phyloP scores from a whole-genome alignment of 1,284 basidiomycete genomes.

The Irpex rosettiformis region DNA sequence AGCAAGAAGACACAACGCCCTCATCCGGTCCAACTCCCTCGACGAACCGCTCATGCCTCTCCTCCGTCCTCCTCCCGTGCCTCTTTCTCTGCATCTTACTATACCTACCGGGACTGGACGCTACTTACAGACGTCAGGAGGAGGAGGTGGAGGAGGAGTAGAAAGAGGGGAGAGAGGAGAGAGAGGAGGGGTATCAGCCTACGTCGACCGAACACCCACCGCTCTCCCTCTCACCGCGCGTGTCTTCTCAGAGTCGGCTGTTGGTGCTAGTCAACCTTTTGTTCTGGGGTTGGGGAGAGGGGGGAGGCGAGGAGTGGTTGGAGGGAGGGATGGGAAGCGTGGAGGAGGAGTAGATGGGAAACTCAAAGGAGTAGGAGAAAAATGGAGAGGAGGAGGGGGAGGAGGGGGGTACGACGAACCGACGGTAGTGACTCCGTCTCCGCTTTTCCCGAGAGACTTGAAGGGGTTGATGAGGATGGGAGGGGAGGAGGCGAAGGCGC shows the following conservation, averaged over 20 bases:
- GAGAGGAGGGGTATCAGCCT: slow-evolving; percentile 15
- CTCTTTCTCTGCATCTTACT: slow-evolving; percentile 19
- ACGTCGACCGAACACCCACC: not conserved
- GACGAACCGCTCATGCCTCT: slow-evolving; percentile 43
- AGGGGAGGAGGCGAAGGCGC: slow-evolving; percentile 34
- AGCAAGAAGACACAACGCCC: slow-evolving; percentile 45
- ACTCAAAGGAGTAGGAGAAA: slow-evolving; percentile 5
- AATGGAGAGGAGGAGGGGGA: too few relatives aligned
- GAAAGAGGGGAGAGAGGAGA: too few relatives aligned
- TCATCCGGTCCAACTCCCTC: slow-evolving; percentile 34
- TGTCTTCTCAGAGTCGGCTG: not conserved
- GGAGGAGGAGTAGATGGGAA: too few relatives aligned
- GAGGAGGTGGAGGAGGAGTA: not conserved
- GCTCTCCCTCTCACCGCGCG: not conserved
- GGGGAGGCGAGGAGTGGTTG: too few relatives aligned
- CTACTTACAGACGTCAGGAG: not conserved
- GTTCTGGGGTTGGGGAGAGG: slow-evolving; percentile 5
- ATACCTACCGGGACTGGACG: not conserved
- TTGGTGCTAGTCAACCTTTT: not conserved
- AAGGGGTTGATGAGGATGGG: slow-evolving; percentile 37
- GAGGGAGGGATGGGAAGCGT: too few relatives aligned
- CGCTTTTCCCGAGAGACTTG: slow-evolving; percentile 31
- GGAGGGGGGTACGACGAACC: too few relatives aligned
- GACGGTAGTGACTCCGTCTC: slow-evolving; percentile 26
- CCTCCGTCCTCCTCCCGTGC: slow-evolving; percentile 38